phyloP scores from a whole-genome alignment of 208 protist species.

The Tritrichomonas musculus region DNA sequence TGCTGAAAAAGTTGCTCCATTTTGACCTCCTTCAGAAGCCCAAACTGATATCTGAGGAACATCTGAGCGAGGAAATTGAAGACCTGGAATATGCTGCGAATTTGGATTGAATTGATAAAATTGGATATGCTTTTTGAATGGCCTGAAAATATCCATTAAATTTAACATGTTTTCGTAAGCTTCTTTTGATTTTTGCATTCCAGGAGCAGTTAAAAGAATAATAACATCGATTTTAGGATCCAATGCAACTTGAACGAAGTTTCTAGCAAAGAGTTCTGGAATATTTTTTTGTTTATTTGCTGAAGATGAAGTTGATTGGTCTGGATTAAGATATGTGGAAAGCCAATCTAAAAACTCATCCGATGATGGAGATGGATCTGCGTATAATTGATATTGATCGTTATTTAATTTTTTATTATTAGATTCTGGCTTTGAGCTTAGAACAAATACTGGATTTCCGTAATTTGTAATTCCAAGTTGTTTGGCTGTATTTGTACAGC shows the following conservation, averaged over 20 bases:
- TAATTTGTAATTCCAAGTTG: not conserved
- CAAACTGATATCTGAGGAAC: not conserved
- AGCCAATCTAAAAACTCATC: not conserved
- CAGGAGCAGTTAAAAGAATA: not conserved
- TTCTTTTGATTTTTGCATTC: not conserved
- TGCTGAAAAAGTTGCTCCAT: not conserved
- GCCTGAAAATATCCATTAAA: not conserved
- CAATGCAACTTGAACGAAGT: not conserved
- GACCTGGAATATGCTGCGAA: not conserved
- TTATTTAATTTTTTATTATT: too few species aligned
- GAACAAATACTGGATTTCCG: not conserved
- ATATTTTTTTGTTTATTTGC: too few species aligned
- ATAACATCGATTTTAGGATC: not conserved
- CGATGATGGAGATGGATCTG: not conserved
- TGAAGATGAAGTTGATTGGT: not conserved
- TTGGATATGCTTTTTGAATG: not conserved
- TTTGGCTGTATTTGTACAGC: not conserved
- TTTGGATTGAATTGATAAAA: conserved; percentile 27
- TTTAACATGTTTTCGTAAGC: not conserved
- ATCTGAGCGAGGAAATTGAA: not conserved
- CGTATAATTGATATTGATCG: not conserved
- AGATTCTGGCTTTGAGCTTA: not conserved
- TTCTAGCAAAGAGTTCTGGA: not conserved
- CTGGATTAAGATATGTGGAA: not conserved
- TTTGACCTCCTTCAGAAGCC: not conserved